These are phyloP conservation scores for Rhizophora apiculata DNA, from an alignment of 345 rosid species.

Conservation along the genomic window DNA sequence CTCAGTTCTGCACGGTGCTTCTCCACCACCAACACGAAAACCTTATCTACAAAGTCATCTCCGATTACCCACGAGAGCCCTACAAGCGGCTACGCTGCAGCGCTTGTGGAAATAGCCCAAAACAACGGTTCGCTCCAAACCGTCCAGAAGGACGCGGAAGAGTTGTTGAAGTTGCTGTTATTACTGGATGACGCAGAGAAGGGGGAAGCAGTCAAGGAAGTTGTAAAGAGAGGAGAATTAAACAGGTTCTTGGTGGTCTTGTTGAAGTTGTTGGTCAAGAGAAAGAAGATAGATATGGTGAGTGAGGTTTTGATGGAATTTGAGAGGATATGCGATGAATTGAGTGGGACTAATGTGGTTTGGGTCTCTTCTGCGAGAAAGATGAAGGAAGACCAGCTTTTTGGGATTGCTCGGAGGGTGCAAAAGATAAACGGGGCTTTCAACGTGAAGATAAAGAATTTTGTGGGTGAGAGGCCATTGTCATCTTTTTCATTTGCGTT, in stretches of 20 bases:
- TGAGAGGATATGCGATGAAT: constrained; percentile 49
- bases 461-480: constrained; percentile 6
- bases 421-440: constrained; percentile 29
- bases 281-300: constrained; percentile 41
- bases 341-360: constrained; percentile 37
- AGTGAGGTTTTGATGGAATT: constrained; percentile 59
- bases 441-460: constrained; percentile 33
- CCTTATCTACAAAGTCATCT: constrained; percentile 16
- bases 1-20: constrained; percentile 22
- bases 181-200: constrained; percentile 38
- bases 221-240: constrained; percentile 36
- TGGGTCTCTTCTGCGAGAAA: constrained; percentile 33
- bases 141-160: constrained; percentile 44
- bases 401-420: constrained; percentile 26
- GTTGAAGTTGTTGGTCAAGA: constrained; percentile 51
- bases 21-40: constrained; percentile 12
- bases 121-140: constrained; percentile 42
- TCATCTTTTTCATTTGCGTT: constrained; percentile 5
- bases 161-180: constrained; percentile 35
- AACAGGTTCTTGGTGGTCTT: constrained; percentile 44
- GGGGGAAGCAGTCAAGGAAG: constrained; percentile 35
- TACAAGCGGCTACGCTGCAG: constrained; percentile 69
- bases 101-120: constrained; percentile 57
- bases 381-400: constrained; percentile 25
- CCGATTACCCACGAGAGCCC: constrained; percentile 43